Conservation (phyloP, 768 basidiomycete genomes). For the Chalciporus chontae region DNA sequence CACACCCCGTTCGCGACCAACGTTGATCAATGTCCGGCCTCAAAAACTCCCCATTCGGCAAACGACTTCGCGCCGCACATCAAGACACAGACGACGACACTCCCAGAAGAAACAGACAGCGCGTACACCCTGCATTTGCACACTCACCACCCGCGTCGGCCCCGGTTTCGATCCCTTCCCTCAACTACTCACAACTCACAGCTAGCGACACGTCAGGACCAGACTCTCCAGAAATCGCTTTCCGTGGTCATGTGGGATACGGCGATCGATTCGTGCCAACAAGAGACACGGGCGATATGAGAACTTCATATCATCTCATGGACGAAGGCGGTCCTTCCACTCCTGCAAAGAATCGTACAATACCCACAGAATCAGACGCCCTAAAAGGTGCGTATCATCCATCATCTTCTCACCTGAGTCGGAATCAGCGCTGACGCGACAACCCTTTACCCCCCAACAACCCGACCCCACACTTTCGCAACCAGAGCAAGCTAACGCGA, state of each 20-base stretch:
- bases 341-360: conserved; percentile 57
- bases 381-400: conserved; percentile 53
- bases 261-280: conserved; percentile 64
- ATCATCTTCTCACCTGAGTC: neutral
- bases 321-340: conserved; percentile 54
- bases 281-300: conserved; percentile 55
- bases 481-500: conserved; percentile 78
- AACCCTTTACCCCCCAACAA: conserved; percentile 13
- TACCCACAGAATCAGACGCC: conserved; percentile 72
- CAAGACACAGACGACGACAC: conserved; percentile 53
- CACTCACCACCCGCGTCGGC: conserved; percentile 31
- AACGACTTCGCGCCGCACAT: conserved; percentile 72
- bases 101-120: conserved; percentile 48
- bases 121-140: conserved; percentile 54
- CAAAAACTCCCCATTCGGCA: conserved; percentile 83
- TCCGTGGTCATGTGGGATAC: conserved; percentile 39
- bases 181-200: conserved; percentile 49
- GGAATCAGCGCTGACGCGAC: conserved; percentile 3
- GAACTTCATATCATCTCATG: conserved; percentile 60
- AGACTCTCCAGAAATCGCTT: conserved; percentile 36
- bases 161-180: conserved; percentile 49
- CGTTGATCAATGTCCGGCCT: conserved; percentile 59
- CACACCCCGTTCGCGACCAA: neutral
- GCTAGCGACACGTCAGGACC: conserved; percentile 50
- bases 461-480: conserved; percentile 14